phyloP scores from a whole-genome alignment of 495 filamentous ascomycete genomes.

The Copromyces sp. region DNA sequence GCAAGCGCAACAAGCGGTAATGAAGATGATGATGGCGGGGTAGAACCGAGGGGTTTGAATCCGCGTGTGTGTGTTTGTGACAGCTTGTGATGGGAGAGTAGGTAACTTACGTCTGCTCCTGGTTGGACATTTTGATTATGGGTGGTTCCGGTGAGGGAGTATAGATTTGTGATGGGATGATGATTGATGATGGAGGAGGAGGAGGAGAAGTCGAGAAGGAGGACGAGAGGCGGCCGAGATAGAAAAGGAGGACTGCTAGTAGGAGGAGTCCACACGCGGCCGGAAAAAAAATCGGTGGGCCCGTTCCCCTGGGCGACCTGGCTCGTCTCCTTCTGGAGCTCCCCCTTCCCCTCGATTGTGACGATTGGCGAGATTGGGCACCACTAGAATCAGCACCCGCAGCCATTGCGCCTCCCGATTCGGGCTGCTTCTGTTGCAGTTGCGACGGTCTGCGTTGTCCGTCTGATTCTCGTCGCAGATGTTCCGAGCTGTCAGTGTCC shows the following conservation, averaged over 20 bases:
- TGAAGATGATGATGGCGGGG: slow-evolving; percentile 16
- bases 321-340: background rate
- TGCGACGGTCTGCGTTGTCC: background rate
- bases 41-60: slow-evolving; percentile 17
- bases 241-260: slow-evolving; percentile 12
- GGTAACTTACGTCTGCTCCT: slow-evolving; percentile 81
- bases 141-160: slow-evolving; percentile 23
- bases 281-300: background rate
- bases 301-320: background rate
- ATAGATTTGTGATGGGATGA: slow-evolving; percentile 15
- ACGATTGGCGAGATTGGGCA: background rate
- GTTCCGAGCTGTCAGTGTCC: background rate
- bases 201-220: slow-evolving; percentile 6
- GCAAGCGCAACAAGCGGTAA: background rate
- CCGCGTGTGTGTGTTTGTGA: background rate
- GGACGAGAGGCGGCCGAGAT: slow-evolving; percentile 10
- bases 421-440: background rate
- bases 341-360: background rate
- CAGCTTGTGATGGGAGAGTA: background rate
- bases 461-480: background rate
- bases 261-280: slow-evolving; percentile 9
- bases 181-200: slow-evolving; percentile 5
- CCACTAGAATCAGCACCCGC: background rate
- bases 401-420: background rate
- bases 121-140: slow-evolving; percentile 58